Evolutionary conservation across 805 yeast species (phyloP).

Genomic region (Nakazawaea peltata): DNA sequence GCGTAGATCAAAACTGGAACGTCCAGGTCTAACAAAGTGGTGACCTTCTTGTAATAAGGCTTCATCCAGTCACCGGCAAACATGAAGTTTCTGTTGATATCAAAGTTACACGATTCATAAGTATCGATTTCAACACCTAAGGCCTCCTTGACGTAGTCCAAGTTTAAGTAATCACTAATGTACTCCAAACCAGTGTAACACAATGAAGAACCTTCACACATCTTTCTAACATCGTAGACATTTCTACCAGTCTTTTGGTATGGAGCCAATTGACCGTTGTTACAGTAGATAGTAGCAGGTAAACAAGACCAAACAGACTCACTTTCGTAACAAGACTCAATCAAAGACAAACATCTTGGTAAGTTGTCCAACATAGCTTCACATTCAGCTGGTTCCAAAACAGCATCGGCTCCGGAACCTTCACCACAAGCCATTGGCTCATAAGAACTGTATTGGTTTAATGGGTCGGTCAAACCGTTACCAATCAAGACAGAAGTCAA

Average conservation of each 20-base stretch:
- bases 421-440: constrained; percentile 92
- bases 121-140: constrained; percentile 49
- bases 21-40: constrained; percentile 53
- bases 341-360: constrained; percentile 57
- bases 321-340: constrained; percentile 56
- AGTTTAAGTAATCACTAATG: constrained; percentile 45
- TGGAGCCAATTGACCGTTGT: constrained; percentile 53
- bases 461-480: constrained; percentile 85
- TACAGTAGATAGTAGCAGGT: constrained; percentile 57
- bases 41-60: constrained; percentile 52
- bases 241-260: constrained; percentile 51
- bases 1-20: constrained; percentile 83
- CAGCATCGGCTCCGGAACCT: constrained; percentile 71
- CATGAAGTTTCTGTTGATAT: constrained; percentile 39
- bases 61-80: constrained; percentile 59
- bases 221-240: constrained; percentile 54
- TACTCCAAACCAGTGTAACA: constrained; percentile 46
- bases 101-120: constrained; percentile 44
- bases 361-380: constrained; percentile 50
- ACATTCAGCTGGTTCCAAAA: constrained; percentile 64
- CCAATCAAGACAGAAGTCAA: constrained; percentile 81
- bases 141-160: constrained; percentile 41
- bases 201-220: constrained; percentile 41
- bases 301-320: constrained; percentile 52
- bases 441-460: constrained; percentile 69